These are phyloP conservation scores for Hericium alpestre DNA, from an alignment of 768 basidiomycete species.

Conservation along the genomic window DNA sequence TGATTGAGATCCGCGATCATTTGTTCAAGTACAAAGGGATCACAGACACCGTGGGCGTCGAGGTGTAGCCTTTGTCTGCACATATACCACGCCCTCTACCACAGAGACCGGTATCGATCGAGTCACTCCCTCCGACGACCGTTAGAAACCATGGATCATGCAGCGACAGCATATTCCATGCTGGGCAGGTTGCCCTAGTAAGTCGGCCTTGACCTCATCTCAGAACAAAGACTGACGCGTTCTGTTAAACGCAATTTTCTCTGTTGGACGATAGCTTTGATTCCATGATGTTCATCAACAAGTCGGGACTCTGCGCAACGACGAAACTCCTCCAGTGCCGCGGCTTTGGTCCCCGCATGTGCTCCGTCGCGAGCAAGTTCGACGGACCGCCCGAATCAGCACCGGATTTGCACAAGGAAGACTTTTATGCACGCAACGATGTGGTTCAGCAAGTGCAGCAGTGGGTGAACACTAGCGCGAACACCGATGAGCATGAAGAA, in stretches of 20 bases:
- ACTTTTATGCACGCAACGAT: constrained; percentile 20
- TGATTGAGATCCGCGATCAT: too few relatives aligned
- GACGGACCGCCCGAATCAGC: constrained; percentile 11
- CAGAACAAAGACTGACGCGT: not conserved
- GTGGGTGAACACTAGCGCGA: constrained; percentile 9
- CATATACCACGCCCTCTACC: too few relatives aligned
- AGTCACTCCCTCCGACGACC: not conserved
- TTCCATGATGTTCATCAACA: constrained; percentile 22
- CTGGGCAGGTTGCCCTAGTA: not conserved
- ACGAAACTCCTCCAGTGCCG: constrained; percentile 22
- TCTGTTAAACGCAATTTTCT: not conserved
- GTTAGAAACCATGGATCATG: not conserved
- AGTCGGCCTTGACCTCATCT: not conserved
- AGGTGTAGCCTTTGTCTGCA: too few relatives aligned
- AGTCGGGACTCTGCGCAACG: constrained; percentile 22
- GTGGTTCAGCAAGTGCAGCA: constrained; percentile 18
- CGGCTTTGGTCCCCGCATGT: constrained; percentile 17
- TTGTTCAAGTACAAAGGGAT: too few relatives aligned
- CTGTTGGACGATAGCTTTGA: constrained; percentile 13
- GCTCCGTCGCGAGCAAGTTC: constrained; percentile 22
- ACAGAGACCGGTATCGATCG: too few relatives aligned
- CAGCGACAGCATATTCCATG: not conserved
- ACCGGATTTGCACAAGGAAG: constrained; percentile 17
- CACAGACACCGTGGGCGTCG: too few relatives aligned
- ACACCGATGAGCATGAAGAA: constrained; percentile 4